These are phyloP conservation scores for Podospora sp. DNA, from an alignment of 495 filamentous ascomycete species.

Conservation along the genomic window DNA sequence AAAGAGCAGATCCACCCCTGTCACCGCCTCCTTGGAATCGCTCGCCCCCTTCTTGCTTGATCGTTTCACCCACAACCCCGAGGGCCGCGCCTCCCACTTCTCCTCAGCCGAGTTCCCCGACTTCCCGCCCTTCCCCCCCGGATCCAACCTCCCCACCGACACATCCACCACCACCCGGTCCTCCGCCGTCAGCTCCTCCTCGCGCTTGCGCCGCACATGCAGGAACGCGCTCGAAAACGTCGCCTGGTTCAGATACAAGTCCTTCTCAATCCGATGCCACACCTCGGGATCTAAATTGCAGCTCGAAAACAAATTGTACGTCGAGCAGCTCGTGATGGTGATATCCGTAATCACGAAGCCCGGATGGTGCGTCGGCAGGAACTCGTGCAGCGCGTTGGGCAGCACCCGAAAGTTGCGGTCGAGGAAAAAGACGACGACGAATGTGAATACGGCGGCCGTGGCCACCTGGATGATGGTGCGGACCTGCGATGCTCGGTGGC, in stretches of 20 bases:
- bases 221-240: conserved; percentile 81
- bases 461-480: conserved; percentile 83
- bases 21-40: conserved; percentile 77
- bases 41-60: conserved; percentile 73
- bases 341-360: conserved; percentile 88
- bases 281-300: conserved; percentile 74
- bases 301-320: conserved; percentile 71
- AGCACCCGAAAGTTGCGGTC: conserved; percentile 82
- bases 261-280: conserved; percentile 91
- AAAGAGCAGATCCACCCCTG: conserved; percentile 86
- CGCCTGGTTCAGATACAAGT: conserved; percentile 75
- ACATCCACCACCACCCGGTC: conserved; percentile 87
- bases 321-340: conserved; percentile 75
- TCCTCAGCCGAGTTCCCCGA: conserved; percentile 57
- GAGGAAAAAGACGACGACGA: conserved; percentile 72
- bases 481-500: no score
- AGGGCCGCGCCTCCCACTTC: conserved; percentile 78
- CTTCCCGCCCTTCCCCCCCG: conserved; percentile 44
- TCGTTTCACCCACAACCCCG: conserved; percentile 86
- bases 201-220: conserved; percentile 81
- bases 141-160: conserved; percentile 75
- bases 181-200: conserved; percentile 73
- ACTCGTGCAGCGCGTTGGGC: conserved; percentile 77
- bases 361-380: conserved; percentile 78
- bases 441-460: conserved; percentile 64